phyloP scores from a whole-genome alignment of 345 rosid species.

The Mangifera indica region DNA sequence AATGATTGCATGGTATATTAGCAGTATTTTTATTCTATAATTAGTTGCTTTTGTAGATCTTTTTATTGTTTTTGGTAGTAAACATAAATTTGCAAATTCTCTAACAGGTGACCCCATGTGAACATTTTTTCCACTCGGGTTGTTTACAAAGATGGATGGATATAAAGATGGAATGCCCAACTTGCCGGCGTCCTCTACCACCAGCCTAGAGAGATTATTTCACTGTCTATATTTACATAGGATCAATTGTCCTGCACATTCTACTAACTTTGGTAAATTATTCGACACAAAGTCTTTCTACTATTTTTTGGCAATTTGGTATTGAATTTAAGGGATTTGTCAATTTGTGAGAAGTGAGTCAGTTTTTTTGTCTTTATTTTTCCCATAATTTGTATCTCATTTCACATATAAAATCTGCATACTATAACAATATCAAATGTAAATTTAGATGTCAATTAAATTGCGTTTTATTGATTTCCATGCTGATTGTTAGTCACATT shows the following conservation, averaged over 20 bases:
- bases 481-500: not conserved
- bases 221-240: slow-evolving; percentile 31
- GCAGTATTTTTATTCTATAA: slow-evolving; percentile 5
- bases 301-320: not conserved
- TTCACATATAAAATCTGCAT: too few relatives aligned
- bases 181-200: slow-evolving; percentile 91
- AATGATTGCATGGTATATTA: slow-evolving; percentile 76
- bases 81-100: slow-evolving; percentile 11
- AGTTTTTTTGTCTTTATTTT: not conserved
- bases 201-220: slow-evolving; percentile 54
- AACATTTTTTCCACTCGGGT: slow-evolving; percentile 90
- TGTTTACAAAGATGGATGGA: slow-evolving; percentile 99
- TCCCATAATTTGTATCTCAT: not conserved
- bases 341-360: not conserved
- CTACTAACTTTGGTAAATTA: slow-evolving; percentile 32
- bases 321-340: not conserved
- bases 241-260: slow-evolving; percentile 26
- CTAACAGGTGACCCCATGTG: slow-evolving; percentile 89
- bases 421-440: too few relatives aligned
- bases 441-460: not conserved
- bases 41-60: not conserved
- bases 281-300: slow-evolving; percentile 7
- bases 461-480: not conserved
- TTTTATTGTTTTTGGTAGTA: not conserved
- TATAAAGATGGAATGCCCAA: slow-evolving; percentile 99